Conservation (phyloP, 768 basidiomycete species). For the Amanita thiersii region DNA sequence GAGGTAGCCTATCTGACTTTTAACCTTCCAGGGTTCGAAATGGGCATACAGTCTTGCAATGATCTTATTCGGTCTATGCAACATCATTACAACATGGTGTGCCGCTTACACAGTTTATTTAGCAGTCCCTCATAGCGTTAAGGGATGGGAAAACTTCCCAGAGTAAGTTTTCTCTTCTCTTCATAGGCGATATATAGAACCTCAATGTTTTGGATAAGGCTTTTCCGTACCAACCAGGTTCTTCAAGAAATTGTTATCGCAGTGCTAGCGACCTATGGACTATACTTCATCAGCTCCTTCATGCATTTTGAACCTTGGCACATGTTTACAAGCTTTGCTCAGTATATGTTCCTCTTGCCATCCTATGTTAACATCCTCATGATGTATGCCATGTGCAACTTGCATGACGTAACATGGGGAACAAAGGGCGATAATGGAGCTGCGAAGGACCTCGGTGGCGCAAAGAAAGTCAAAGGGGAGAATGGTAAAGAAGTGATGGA, state of each 20-base stretch:
- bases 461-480: constrained; percentile 81
- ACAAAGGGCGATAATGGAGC: constrained; percentile 90
- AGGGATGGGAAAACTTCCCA: constrained; percentile 67
- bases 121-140: constrained; percentile 65
- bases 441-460: constrained; percentile 81
- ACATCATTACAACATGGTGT: constrained; percentile 78
- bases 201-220: constrained; percentile 21
- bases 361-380: constrained; percentile 75
- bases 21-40: constrained; percentile 57
- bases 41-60: constrained; percentile 77
- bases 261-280: constrained; percentile 66
- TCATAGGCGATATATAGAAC: constrained; percentile 2
- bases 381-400: constrained; percentile 93
- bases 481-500: constrained; percentile 85
- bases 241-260: constrained; percentile 83
- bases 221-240: constrained; percentile 58
- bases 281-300: constrained; percentile 81
- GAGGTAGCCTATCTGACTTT: constrained; percentile 2
- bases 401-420: constrained; percentile 89
- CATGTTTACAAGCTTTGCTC: constrained; percentile 87
- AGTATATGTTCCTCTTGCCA: constrained; percentile 89
- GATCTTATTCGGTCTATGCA: constrained; percentile 71
- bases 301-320: constrained; percentile 96
- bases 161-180: constrained; percentile 37
- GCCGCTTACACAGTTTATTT: constrained; percentile 88